Evolutionary conservation across 345 rosid genomes (phyloP).

Genomic region (Clarkia xantiana): DNA sequence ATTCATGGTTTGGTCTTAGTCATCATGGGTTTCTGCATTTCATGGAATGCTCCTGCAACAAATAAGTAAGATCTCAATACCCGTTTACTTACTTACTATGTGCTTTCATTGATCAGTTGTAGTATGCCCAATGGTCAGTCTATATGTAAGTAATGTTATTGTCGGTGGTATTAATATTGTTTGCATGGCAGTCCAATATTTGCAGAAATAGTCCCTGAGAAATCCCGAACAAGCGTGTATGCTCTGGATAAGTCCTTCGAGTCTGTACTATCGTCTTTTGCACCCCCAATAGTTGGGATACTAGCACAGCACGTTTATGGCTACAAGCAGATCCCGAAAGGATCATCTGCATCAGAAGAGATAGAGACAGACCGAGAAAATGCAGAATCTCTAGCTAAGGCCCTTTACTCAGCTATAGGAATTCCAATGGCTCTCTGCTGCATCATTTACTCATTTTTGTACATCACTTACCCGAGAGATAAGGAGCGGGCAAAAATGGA

Average conservation of each 20-base stretch:
- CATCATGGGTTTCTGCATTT: conserved; percentile 47
- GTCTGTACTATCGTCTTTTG: conserved; percentile 66
- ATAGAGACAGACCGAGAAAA: conserved; percentile 54
- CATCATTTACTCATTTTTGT: conserved; percentile 61
- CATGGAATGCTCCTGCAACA: conserved; percentile 89
- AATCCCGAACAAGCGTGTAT: conserved; percentile 61
- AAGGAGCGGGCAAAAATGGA: conserved; percentile 67
- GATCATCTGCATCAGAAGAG: conserved; percentile 28
- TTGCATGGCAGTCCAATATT: conserved; percentile 54
- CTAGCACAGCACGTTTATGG: conserved; percentile 74
- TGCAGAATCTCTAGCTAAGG: conserved; percentile 66
- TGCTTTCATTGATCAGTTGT: too few species aligned
- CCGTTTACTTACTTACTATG: too few species aligned
- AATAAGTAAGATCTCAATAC: conserved; percentile 47
- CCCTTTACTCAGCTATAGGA: conserved; percentile 64
- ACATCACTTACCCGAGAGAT: conserved; percentile 66
- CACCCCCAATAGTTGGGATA: conserved; percentile 78
- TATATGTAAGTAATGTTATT: too few species aligned
- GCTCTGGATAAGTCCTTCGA: conserved; percentile 74
- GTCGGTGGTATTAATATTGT: not conserved
- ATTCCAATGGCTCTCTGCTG: conserved; percentile 70
- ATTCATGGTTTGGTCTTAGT: conserved; percentile 44
- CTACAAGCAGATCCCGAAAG: conserved; percentile 46
- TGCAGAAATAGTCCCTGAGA: conserved; percentile 88
- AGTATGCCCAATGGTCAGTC: too few species aligned